Conservation (phyloP, 2,329 filamentous ascomycete species). For the Curvularia verruculosa region DNA sequence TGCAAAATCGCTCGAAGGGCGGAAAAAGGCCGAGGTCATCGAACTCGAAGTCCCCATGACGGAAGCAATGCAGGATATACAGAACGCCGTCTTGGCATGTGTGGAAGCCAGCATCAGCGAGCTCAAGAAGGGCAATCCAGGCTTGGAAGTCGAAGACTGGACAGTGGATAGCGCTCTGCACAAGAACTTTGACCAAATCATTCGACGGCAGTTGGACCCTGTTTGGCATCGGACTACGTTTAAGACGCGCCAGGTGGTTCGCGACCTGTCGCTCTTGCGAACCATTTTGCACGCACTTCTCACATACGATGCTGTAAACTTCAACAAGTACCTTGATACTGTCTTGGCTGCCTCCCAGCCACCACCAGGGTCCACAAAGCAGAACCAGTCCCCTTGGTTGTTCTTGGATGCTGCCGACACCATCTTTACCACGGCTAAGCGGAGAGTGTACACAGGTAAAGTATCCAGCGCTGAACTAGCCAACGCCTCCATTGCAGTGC, state of each 20-base stretch:
- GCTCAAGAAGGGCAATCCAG: slow-evolving; percentile 86
- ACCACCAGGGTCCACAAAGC: slow-evolving; percentile 81
- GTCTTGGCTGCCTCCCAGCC: slow-evolving; percentile 91
- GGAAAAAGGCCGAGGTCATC: slow-evolving; percentile 93
- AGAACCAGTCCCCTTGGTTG: slow-evolving; percentile 93
- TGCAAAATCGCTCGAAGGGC: slow-evolving; percentile 85
- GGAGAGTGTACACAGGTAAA: slow-evolving; percentile 80
- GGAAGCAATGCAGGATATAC: slow-evolving; percentile 88
- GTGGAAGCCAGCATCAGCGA: slow-evolving; percentile 94
- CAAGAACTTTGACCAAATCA: slow-evolving; percentile 87
- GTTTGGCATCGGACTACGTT: slow-evolving; percentile 97
- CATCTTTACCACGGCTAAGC: slow-evolving; percentile 88
- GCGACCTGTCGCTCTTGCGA: slow-evolving; percentile 82
- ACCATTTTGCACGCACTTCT: slow-evolving; percentile 81
- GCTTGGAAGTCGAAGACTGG: slow-evolving; percentile 96
- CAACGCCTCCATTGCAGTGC: slow-evolving; percentile 55
- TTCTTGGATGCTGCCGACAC: slow-evolving; percentile 94
- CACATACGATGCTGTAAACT: slow-evolving; percentile 86
- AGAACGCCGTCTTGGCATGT: slow-evolving; percentile 93
- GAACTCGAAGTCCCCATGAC: slow-evolving; percentile 97
- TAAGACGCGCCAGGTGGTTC: slow-evolving; percentile 93
- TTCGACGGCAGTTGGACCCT: slow-evolving; percentile 88
- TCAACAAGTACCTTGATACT: slow-evolving; percentile 91
- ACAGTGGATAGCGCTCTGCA: slow-evolving; percentile 91
- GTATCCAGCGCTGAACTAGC: slow-evolving; percentile 63